Evolutionary conservation across 495 filamentous ascomycete genomes (phyloP), one percentile per base, ranked within the genome.

Genomic region (Aspergillus hancockii): DNA sequence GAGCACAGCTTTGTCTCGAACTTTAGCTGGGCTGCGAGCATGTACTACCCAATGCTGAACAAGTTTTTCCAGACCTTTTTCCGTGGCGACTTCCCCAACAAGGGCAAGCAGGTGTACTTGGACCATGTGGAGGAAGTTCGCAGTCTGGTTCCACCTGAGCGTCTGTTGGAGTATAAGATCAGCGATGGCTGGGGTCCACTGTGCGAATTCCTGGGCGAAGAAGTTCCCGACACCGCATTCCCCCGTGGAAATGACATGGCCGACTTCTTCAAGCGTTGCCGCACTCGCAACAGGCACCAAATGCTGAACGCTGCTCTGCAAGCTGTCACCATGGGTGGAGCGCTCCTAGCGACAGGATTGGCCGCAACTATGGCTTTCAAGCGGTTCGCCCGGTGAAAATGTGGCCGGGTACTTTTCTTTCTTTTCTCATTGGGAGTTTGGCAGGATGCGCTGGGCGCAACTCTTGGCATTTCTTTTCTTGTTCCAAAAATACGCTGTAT

Each of bases 141-240:
- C 62, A 73, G 69, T 67, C 36, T 79, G 56, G 76, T 79, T 28
- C 76, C 77, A 36, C 62, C 72, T 2, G 76, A 80, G 62, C 71
- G 73, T 64, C 72, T 89, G 47, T 78, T 89, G 43, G 86, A 89
- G 62, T 89, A 85, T 73, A 78, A 80, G 63, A 81, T 89, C 60
- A 78, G 79, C 49, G 80, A 87, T 46, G 88, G 88, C 54, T 89
- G 87, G 87, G 83, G 67, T 25, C 86, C 86, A 10, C 76, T 90
- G 18, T 88, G 86, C 73, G 75, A 85, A 55, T 89, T 89, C 72
- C 77, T 89, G 0, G 85, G 82, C 38, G 79, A 83, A 54, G 74
- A 79, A 7, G 70, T 85, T 8, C 88, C 88, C 9, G 73, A 78
- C 55, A 71, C 73, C 8, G 59, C 71, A 8, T 81, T 79, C 67